Evolutionary conservation across 2,329 filamentous ascomycete genomes (phyloP), one percentile per base, ranked within the genome.

Genomic region (Fusarium albidum): DNA sequence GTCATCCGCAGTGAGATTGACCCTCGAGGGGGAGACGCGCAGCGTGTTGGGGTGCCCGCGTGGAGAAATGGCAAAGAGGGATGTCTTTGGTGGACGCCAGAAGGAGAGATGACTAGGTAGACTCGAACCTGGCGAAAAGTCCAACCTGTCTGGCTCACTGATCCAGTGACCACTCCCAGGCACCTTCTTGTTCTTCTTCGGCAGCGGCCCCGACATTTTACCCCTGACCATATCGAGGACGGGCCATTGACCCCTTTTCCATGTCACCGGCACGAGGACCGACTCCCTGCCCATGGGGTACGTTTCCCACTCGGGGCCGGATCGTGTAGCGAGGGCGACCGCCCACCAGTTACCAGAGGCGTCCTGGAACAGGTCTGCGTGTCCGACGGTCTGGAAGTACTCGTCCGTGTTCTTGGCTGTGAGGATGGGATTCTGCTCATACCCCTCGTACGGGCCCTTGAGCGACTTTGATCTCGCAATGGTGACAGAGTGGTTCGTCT

Each of bases 211-310:
- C n/a, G 59, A 67, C 66, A 73, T 70, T 3, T 28, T 41, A 3
- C 63, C 66, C 9, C 46, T 44, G 12, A 67, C 49, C 7, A 11
- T 33, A 6, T 54, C 38, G 52, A 77, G 54, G 44, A 76, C 34
- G 0, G 82, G 82, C 78, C 79, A 85, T 11, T 76, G 71, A 0
- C 73, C 77, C 11, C 73, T 65, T 0, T 73, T 55, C 82, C 80
- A 86, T 0, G 69, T 77, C 9, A 77, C 79, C 0, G 79, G 74
- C 6, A 72, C 73, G 5, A 83, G 65, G 1, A 82, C 75, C 0
- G 78, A 77, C 63, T 85, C 82, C 9, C 82, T 71, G 1, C 82
- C 82, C 81, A 83, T 82, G 0, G 80, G 79, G 57, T 79, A 82
- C 15, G 70, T 69, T 25, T 64, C 57, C 57, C 69, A 80, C 13